Base-by-base conservation (phyloP, 2,329 filamentous ascomycete species). In the Fusarium continuum region DNA sequence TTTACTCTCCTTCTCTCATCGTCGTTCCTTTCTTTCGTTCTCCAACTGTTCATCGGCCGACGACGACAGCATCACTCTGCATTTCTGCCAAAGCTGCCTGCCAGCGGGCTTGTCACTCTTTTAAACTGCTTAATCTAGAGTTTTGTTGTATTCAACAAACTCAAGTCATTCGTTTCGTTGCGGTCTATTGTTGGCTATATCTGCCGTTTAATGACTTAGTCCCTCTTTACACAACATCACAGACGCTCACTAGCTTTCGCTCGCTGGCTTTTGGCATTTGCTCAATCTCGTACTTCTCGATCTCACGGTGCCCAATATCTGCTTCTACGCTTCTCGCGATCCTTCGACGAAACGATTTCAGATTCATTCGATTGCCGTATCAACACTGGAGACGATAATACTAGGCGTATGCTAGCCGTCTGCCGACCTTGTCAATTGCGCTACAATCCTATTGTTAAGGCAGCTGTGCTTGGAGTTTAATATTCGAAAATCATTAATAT, bases 71-170 rank as follows among this genome's bases (percentile, higher is more conserved):
- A 59, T 46, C 56, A 35, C 45, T 56, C 63, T 60, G 64, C 60
- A 64, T 58, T 62, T 52, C 50, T 51, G 55, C 55, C 76, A 59
- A 64, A 66, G 61, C 57, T 67, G 81, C 81, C 82, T 83, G 82
- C 81, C 79, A 82, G 81, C 82, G 76, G 84, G 83, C 82, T 77
- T 78, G 80, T 78, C 85, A 80, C 46, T 72, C 70, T 71, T 68
- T 73, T 71, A 53, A 45, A 54, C 48, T 56, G 61, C 58, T 68
- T 70, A 64, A 70, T 69, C 48, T 54, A 54, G 65, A 58, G 67
- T 58, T 61, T 54, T 61, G 50, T 56, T 54, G 8, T 26, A 36
- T 52, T 44, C 54, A 48, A 53, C 64, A 59, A 54, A 56, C 65
- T 66, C 60, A 53, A 54, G 47, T 32, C 68, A 40, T 63, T 68